Base-by-base conservation (phyloP, 2,329 filamentous ascomycete genomes). In the Claviceps citrina region DNA sequence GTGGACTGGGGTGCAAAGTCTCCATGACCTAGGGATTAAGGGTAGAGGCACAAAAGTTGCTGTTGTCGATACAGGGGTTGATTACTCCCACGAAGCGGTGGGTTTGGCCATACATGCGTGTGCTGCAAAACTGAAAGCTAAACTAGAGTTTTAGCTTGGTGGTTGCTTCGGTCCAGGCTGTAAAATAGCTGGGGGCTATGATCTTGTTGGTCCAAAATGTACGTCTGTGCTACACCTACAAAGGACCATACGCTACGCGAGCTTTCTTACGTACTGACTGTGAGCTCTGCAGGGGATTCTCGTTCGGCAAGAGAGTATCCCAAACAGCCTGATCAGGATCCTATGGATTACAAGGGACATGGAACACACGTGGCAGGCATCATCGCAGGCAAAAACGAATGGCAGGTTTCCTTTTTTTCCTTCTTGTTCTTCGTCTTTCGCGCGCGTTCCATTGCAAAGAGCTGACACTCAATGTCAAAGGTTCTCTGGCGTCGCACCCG, bases 401-500 rank as follows among this genome's bases (percentile, higher is more conserved):
- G 53, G 56, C 50, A 44, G 39, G 37, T 19, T 18, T 7, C 3
- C 16, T 18, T 13, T 20, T 10, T 9, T 24, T 33, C 24, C 34
- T 30, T 12, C 38, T 43, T 24, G 5, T 9, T 15, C 36, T 0
- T n/a, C n/a, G n/a, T n/a, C n/a, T n/a, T n/a, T n/a, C n/a, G n/a
- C n/a, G 49, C 7, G 27, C 2, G 15, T 10, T 7, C 13, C 7
- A 6, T 31, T 15, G 5, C 30, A 27, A 7, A 2, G 15, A 7
- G 10, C 20, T 39, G n/a, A 43, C 12, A 15, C 4, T 26, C 2
- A 7, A 20, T 15, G 24, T 15, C 9, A 31, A 22, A 65, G 51
- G 56, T 60, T 65, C 36, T 61, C 55, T 31, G 65, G 65, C 26
- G 65, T 66, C 42, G 64, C 64, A 0, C 66, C 64, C 5, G 60